These are phyloP conservation scores for Aquilaria sinensis DNA, from an alignment of 345 rosid genomes.

Conservation along the genomic window DNA sequence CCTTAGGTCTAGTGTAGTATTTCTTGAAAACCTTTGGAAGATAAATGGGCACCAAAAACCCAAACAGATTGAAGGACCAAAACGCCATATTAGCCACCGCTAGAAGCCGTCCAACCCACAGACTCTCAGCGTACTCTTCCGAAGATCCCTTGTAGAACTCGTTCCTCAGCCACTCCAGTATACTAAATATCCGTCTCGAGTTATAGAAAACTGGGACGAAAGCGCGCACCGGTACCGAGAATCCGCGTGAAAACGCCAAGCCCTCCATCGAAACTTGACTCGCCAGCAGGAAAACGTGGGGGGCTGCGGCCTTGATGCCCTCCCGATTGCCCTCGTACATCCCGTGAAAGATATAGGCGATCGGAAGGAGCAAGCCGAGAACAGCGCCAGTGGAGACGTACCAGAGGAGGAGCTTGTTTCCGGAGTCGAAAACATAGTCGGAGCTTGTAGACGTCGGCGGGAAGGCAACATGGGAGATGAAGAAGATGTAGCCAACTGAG, in stretches of 20 bases:
- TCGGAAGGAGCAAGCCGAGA: constrained; percentile 60
- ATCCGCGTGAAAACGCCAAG: constrained; percentile 43
- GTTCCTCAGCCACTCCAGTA: constrained; percentile 57
- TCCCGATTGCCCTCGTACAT: constrained; percentile 61
- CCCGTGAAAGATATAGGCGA: constrained; percentile 68
- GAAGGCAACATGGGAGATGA: constrained; percentile 54
- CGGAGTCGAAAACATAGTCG: constrained; percentile 27
- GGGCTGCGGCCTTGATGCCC: constrained; percentile 69
- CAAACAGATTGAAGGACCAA: constrained; percentile 86
- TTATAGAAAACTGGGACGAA: constrained; percentile 79
- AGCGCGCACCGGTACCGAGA: constrained; percentile 66
- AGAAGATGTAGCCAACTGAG: constrained; percentile 55
- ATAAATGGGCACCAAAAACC: constrained; percentile 79
- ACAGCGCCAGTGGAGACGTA: constrained; percentile 46
- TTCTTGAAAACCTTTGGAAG: constrained; percentile 69
- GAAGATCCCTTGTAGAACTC: constrained; percentile 34
- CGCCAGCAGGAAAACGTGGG: constrained; percentile 72
- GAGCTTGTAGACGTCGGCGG: constrained; percentile 20
- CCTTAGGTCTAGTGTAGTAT: constrained; percentile 38
- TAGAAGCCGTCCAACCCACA: constrained; percentile 48
- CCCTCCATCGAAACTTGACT: constrained; percentile 94
- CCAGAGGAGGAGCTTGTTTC: constrained; percentile 33
- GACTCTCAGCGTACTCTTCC: constrained; percentile 38
- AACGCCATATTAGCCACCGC: constrained; percentile 65
- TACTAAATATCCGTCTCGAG: constrained; percentile 53